Base-by-base conservation (phyloP, 441 rosid genomes). In the Erodium trifolium region DNA sequence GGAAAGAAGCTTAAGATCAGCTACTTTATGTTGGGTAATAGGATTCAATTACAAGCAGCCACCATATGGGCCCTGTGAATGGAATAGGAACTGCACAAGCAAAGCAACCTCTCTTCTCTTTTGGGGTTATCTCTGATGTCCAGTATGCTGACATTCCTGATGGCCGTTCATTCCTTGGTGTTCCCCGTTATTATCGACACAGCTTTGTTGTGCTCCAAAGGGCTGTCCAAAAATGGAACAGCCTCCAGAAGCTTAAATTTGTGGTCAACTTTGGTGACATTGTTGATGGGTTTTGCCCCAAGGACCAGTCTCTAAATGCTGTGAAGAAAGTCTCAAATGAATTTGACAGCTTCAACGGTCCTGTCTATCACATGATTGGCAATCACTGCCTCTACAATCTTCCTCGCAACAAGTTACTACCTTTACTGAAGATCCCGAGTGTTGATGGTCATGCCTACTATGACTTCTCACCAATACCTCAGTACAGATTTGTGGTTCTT, bases 351-450 rank as follows among this genome's bases (percentile, higher is more conserved):
- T 89, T 89, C 72, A 72, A 78, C 3, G 90, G 96, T 35, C 87
- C 86, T 0, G 80, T 84, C 9, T 84, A 86, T 83, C 97, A 93
- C 73, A 75, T 88, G 89, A 91, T 93, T 65, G 98, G 97, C 5
- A 89, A 93, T 71, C 99, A 93, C 75, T 91, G 97, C 71, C 90
- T 91, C 9, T 93, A 93, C 80, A 91, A 91, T 76, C 96, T 93
- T 73, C 89, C 91, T 3, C 90, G 96, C 2, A 79, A 80, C 67
- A 74, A 86, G 73, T 67, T 91, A 66, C 91, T 91, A 64, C 95
- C 96, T 0, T 76, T 91, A 3, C 77, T 93, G 76, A 86, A 86
- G 69, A 91, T 88, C 70, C 84, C 81, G 2, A 75, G 76, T 74
- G 29, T 39, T 35, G 84, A 82, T 65, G 75, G 81, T 5, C 75